These are phyloP conservation scores for Sarcodon aspratus DNA, from an alignment of 768 basidiomycete genomes.

Conservation along the genomic window DNA sequence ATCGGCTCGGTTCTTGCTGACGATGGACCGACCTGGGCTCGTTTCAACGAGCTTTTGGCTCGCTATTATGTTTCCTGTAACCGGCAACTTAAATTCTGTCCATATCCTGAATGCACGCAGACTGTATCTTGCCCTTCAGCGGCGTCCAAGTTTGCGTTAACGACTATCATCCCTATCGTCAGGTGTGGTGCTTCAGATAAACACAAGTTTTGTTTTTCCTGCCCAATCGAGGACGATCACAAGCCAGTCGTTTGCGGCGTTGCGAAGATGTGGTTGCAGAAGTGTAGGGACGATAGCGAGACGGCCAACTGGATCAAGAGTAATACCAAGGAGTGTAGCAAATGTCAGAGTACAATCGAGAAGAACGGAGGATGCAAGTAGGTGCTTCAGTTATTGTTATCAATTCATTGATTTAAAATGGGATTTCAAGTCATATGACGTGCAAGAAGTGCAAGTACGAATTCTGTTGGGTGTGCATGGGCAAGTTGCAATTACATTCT, in stretches of 20 bases:
- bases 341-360: conserved; percentile 97
- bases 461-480: conserved; percentile 99
- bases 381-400: conserved; percentile 22
- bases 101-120: conserved; percentile 87
- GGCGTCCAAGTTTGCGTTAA: conserved; percentile 59
- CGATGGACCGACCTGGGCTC: conserved; percentile 42
- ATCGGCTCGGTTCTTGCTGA: conserved; percentile 43
- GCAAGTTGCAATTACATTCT: conserved; percentile 17
- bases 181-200: conserved; percentile 43
- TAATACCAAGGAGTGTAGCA: conserved; percentile 95
- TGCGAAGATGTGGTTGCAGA: conserved; percentile 90
- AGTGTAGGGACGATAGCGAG: conserved; percentile 95
- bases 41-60: conserved; percentile 81
- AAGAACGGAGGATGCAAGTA: conserved; percentile 99
- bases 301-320: conserved; percentile 99
- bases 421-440: conserved; percentile 83
- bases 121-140: conserved; percentile 85
- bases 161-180: conserved; percentile 81
- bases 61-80: conserved; percentile 86
- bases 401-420: no score
- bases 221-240: conserved; percentile 80
- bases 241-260: conserved; percentile 84
- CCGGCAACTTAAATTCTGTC: conserved; percentile 83
- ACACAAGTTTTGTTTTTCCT: conserved; percentile 94
- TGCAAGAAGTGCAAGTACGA: conserved; percentile 99